Base-by-base conservation (phyloP, 352 stramenopile species). In the Phytophthora palmivora region DNA sequence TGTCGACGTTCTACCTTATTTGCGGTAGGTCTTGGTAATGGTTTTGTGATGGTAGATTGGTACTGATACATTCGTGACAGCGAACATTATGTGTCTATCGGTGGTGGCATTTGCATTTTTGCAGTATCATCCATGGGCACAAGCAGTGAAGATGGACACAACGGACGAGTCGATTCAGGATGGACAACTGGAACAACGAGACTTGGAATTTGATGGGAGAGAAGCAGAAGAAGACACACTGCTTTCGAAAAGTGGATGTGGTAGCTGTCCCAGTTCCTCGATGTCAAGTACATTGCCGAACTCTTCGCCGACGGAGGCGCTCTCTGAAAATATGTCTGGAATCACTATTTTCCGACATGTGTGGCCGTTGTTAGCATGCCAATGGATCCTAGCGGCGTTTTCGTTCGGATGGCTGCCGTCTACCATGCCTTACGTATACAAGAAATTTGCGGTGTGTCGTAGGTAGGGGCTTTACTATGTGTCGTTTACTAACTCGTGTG, bases 371-470 rank as follows among this genome's bases (percentile, higher is more conserved):
- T 49, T 92, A 7, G 45, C 64, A 2, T 92, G 80, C 36, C 80
- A 90, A 34, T 75, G 79, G 19, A 18, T 84, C 1, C 59, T 92
- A 24, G 79, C 80, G 0, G 78, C 78, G 2, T 85, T 92, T 46
- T 83, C 74, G 6, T 92, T 88, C 51, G 82, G 80, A 11, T 76
- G 85, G 33, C 59, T 92, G 10, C 80, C 82, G 7, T 90, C 80
- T 8, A 69, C 87, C n/a, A 87, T 90, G 80, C 75, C 82, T 1
- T 92, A 84, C 48, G 76, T 89, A 19, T 89, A 88, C 70, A 82
- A 78, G 47, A 88, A 88, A 33, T 92, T 84, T 42, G 68, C 79
- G 60, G 82, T 91, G 65, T 36, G 74, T 57, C n/a, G 16, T 49
- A 24, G 32, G 12, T 52, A 3, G 24, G 3, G 24, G 6, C 24